Conservation (phyloP, 2,329 filamentous ascomycete genomes). For the Coleophoma eucalyptorum region DNA sequence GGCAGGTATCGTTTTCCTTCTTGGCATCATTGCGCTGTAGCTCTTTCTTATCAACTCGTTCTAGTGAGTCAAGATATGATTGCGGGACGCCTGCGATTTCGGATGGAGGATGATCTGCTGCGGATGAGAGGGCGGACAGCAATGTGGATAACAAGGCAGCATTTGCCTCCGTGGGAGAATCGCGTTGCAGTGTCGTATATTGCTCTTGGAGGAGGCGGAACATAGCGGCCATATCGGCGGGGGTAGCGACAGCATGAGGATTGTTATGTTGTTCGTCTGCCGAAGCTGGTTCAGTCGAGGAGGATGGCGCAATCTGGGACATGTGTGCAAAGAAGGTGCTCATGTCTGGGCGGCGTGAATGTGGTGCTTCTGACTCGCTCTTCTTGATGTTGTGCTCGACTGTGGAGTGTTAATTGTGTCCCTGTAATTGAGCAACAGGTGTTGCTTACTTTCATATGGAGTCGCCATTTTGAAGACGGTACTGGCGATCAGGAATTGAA, state of each 20-base stretch:
- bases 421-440: conserved; percentile 4
- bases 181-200: conserved; percentile 46
- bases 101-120: conserved; percentile 49
- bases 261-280: conserved; percentile 38
- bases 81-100: conserved; percentile 52
- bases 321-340: conserved; percentile 57
- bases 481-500: background rate
- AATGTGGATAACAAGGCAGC: conserved; percentile 49
- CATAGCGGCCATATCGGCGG: conserved; percentile 52
- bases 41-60: conserved; percentile 49
- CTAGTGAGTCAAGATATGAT: conserved; percentile 54
- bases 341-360: conserved; percentile 56
- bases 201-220: conserved; percentile 58
- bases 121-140: conserved; percentile 40
- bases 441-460: conserved; percentile 50
- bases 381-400: conserved; percentile 61
- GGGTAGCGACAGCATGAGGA: conserved; percentile 55
- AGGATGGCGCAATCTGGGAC: conserved; percentile 31
- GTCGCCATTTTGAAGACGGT: conserved; percentile 41
- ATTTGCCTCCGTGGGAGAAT: conserved; percentile 25
- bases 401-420: conserved; percentile 25
- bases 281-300: conserved; percentile 4
- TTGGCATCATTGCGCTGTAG: conserved; percentile 42
- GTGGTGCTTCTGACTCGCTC: conserved; percentile 23
- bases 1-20: conserved; percentile 46